Conservation (phyloP, 2,329 filamentous ascomycete species). For the Trichoderma lentiforme region DNA sequence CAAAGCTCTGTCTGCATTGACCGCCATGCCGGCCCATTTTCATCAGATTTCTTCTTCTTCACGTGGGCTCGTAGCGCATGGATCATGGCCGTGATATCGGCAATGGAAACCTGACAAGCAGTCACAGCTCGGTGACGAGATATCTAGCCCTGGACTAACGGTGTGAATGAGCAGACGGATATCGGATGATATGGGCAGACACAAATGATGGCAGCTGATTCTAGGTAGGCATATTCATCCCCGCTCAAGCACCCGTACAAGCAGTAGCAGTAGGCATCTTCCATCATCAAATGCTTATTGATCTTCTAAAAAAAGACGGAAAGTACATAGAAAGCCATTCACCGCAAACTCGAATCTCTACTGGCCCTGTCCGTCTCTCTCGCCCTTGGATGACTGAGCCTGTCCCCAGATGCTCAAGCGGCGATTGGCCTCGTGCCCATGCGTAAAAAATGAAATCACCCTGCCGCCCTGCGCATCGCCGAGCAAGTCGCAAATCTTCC, state of each 20-base stretch:
- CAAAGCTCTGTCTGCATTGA: not conserved
- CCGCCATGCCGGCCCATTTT: not conserved
- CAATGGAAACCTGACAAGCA: not conserved
- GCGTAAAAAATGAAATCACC: slow-evolving; percentile 30
- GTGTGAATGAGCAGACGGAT: not conserved
- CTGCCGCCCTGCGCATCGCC: slow-evolving; percentile 30
- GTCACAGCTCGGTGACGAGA: not conserved
- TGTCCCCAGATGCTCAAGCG: not conserved
- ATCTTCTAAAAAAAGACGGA: not conserved
- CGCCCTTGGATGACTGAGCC: not conserved
- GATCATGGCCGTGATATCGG: not conserved
- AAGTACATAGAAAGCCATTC: not conserved
- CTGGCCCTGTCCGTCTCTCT: too few relatives aligned
- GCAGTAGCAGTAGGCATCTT: not conserved
- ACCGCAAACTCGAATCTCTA: not conserved
- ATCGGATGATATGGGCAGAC: not conserved
- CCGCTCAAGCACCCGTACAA: not conserved
- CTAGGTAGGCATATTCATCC: not conserved
- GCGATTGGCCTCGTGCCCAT: slow-evolving; percentile 20
- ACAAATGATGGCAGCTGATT: not conserved
- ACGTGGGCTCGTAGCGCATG: not conserved
- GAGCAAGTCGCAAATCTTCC: slow-evolving; percentile 27
- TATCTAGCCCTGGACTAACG: not conserved
- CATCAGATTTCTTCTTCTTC: not conserved
- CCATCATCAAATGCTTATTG: not conserved